phyloP scores from a whole-genome alignment of 306 rosid species.

The Acacia melanoxylon region DNA sequence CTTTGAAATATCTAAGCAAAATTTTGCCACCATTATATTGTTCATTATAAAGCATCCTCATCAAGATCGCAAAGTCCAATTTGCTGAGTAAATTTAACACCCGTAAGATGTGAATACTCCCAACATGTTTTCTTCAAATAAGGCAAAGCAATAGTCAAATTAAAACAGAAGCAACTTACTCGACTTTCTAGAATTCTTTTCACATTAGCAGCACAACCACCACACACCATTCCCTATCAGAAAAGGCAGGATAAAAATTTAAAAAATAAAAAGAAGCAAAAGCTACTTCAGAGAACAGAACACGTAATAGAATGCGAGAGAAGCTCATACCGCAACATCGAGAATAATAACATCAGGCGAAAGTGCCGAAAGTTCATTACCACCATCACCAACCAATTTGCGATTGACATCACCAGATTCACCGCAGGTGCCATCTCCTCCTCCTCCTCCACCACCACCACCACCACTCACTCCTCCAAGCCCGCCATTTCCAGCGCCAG shows the following conservation, averaged over 20 bases:
- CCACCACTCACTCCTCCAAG: slow-evolving; percentile 18
- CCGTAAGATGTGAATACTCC: not conserved
- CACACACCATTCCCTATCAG: slow-evolving; percentile 71
- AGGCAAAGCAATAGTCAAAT: slow-evolving; percentile 20
- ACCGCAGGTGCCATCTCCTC: slow-evolving; percentile 38
- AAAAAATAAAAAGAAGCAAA: not conserved
- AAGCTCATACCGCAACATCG: slow-evolving; percentile 75
- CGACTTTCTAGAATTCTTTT: slow-evolving; percentile 84
- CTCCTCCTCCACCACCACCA: slow-evolving; percentile 36
- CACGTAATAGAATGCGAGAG: not conserved
- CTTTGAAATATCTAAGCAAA: slow-evolving; percentile 8
- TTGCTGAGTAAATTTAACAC: slow-evolving; percentile 3
- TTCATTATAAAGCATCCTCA: not conserved
- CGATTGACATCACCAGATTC: slow-evolving; percentile 52
- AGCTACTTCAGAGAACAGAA: not conserved
- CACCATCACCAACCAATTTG: slow-evolving; percentile 51
- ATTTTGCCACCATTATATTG: slow-evolving; percentile 1
- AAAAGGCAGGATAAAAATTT: not conserved
- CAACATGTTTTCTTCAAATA: slow-evolving; percentile 18
- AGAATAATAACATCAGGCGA: slow-evolving; percentile 74
- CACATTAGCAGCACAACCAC: slow-evolving; percentile 90
- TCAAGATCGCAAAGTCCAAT: not conserved
- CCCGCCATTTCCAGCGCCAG: slow-evolving; percentile 60
- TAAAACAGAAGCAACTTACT: slow-evolving; percentile 45
- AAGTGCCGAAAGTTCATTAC: slow-evolving; percentile 55